Conservation (phyloP, 208 protist species). For the Leishmania braziliensis region DNA sequence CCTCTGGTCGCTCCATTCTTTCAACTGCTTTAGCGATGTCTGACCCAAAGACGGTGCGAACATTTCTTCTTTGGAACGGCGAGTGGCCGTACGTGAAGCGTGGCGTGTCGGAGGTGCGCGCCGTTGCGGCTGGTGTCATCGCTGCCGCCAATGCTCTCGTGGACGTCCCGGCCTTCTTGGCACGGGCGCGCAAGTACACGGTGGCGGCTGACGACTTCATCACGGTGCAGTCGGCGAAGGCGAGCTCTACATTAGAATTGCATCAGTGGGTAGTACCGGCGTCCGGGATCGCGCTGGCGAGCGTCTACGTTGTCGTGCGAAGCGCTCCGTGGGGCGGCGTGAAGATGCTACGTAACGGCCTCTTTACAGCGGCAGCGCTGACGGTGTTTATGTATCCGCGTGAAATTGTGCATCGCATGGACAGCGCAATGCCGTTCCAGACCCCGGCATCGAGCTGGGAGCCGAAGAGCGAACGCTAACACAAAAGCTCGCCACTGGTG, state of each 20-base stretch:
- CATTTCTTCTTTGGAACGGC: conserved; percentile 63
- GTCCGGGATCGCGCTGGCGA: conserved; percentile 42
- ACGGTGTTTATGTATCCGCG: conserved; percentile 61
- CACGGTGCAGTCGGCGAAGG: conserved; percentile 32
- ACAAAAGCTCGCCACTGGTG: neutral
- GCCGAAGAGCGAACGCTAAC: conserved; percentile 1
- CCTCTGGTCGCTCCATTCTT: neutral
- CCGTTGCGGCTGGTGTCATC: conserved; percentile 20
- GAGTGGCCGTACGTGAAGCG: conserved; percentile 82
- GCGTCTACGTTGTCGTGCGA: conserved; percentile 56
- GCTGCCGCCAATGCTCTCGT: conserved; percentile 29
- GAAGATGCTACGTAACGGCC: conserved; percentile 65
- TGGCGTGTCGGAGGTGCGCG: conserved; percentile 49
- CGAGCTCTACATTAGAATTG: conserved; percentile 34
- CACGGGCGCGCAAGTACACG: conserved; percentile 48
- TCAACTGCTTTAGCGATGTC: neutral
- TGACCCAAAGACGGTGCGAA: conserved; percentile 8
- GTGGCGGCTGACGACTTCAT: conserved; percentile 54
- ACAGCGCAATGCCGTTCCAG: conserved; percentile 48
- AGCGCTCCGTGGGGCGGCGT: conserved; percentile 63
- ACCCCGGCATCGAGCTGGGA: conserved; percentile 3
- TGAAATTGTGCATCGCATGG: conserved; percentile 47
- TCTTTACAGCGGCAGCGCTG: conserved; percentile 40
- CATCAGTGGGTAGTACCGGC: conserved; percentile 69
- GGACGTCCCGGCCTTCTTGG: conserved; percentile 54